These are phyloP conservation scores for Orbilia ellipsospora DNA, from an alignment of 2,329 filamentous ascomycete species.

Conservation along the genomic window DNA sequence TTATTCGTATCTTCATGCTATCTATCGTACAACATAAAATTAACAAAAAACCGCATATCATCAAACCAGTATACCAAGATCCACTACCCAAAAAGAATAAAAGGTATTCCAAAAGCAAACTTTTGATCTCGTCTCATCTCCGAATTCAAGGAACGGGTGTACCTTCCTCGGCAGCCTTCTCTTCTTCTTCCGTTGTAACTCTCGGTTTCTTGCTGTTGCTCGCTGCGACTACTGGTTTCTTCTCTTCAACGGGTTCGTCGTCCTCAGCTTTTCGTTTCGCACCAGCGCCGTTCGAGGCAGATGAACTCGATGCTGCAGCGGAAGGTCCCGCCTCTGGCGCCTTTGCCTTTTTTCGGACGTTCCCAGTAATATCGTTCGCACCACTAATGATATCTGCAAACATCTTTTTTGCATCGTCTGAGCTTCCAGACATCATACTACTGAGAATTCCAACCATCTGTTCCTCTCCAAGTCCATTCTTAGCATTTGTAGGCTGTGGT, in stretches of 20 bases:
- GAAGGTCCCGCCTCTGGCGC: slow-evolving; percentile 58
- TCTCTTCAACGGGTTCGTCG: slow-evolving; percentile 60
- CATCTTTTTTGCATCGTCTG: slow-evolving; percentile 71
- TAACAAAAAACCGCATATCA: slow-evolving; percentile 15
- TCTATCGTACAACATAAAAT: slow-evolving; percentile 32
- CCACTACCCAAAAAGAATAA: slow-evolving; percentile 7
- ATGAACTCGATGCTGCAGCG: slow-evolving; percentile 30
- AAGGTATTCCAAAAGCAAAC: slow-evolving; percentile 19
- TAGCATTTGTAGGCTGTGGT: slow-evolving; percentile 19
- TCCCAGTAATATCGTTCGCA: slow-evolving; percentile 78
- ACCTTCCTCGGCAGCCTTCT: slow-evolving; percentile 46
- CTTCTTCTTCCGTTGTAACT: slow-evolving; percentile 51
- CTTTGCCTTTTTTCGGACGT: slow-evolving; percentile 74
- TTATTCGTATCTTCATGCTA: slow-evolving; percentile 24
- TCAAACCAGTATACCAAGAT: slow-evolving; percentile 40
- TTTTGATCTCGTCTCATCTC: slow-evolving; percentile 10
- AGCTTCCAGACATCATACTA: slow-evolving; percentile 72
- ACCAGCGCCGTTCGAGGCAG: slow-evolving; percentile 31
- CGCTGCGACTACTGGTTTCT: slow-evolving; percentile 55
- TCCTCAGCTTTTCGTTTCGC: slow-evolving; percentile 64
- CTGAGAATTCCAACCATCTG: slow-evolving; percentile 72
- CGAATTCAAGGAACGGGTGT: slow-evolving; percentile 21
- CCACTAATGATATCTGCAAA: slow-evolving; percentile 78
- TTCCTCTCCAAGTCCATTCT: slow-evolving; percentile 60
- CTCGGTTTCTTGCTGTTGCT: slow-evolving; percentile 50